phyloP scores from a whole-genome alignment of 352 stramenopile species.

The Phytopythium ostracodes region DNA sequence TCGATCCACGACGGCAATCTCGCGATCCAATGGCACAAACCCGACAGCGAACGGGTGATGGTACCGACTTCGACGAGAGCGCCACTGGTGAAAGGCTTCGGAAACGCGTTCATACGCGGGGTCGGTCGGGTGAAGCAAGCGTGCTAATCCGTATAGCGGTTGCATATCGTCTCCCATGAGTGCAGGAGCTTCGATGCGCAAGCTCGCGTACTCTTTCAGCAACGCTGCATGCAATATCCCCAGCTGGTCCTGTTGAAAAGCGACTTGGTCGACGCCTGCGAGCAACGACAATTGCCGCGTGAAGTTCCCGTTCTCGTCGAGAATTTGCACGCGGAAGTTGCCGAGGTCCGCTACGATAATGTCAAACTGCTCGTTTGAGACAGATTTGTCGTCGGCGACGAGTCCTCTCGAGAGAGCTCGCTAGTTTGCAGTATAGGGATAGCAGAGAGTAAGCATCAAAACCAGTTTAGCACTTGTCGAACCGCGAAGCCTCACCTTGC shows the following conservation, averaged over 20 bases:
- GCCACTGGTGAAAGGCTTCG: conserved; percentile 21
- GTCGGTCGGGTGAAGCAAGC: conserved; percentile 37
- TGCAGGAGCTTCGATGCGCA: conserved; percentile 15
- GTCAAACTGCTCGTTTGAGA: conserved; percentile 71
- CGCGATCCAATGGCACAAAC: conserved; percentile 25
- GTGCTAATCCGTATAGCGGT: conserved; percentile 29
- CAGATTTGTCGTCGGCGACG: conserved; percentile 17
- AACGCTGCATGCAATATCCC: conserved; percentile 20
- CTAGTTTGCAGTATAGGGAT: conserved; percentile 16
- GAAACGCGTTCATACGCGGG: conserved; percentile 34
- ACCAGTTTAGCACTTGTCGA: neutral
- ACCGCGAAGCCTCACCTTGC: conserved; percentile 34
- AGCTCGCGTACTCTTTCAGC: conserved; percentile 23
- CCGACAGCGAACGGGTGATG: conserved; percentile 43
- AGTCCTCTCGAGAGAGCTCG: conserved; percentile 38
- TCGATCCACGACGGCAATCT: conserved; percentile 47
- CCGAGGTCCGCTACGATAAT: conserved; percentile 58
- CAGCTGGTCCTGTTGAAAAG: conserved; percentile 35
- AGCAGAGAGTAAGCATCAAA: conserved; percentile 5
- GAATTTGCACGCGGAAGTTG: conserved; percentile 68
- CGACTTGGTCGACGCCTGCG: conserved; percentile 31
- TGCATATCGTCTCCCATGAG: conserved; percentile 25
- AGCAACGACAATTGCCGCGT: conserved; percentile 51
- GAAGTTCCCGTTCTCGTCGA: conserved; percentile 52
- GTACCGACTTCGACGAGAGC: conserved; percentile 24